phyloP scores from a whole-genome alignment of 1,284 basidiomycete genomes.

The Trichosporon coremiiforme region DNA sequence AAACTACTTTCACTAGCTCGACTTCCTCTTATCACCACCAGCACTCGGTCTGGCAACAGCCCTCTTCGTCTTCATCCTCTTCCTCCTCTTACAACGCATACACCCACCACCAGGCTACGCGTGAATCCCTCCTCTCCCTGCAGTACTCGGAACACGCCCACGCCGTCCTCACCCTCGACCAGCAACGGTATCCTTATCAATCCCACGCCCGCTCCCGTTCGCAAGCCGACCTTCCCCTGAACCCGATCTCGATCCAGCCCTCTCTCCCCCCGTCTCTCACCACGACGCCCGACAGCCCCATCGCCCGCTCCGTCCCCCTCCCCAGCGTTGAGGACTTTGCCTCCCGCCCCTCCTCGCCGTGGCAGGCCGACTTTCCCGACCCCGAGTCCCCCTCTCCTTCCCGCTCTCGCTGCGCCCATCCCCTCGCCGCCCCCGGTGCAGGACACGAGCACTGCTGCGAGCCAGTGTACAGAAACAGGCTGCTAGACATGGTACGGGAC shows the following conservation, averaged over 20 bases:
- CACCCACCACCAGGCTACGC: neutral
- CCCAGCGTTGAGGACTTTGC: constrained; percentile 3
- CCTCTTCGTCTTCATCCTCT: too few species aligned
- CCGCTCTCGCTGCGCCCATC: too few species aligned
- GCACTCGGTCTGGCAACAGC: neutral
- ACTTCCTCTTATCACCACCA: neutral
- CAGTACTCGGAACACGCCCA: neutral
- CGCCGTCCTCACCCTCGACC: neutral
- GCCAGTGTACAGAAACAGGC: neutral
- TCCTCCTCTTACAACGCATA: neutral
- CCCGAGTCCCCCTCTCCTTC: too few species aligned
- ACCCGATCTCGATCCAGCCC: constrained; percentile 5
- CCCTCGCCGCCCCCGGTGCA: neutral
- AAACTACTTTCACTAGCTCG: neutral
- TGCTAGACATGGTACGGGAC: constrained; percentile 16
- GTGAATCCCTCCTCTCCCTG: neutral
- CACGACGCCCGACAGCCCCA: constrained; percentile 1
- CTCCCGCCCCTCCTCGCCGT: neutral
- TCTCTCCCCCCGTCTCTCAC: constrained; percentile 6
- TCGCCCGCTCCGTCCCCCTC: constrained; percentile 9
- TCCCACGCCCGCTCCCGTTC: neutral
- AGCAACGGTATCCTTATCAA: neutral
- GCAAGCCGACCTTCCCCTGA: neutral
- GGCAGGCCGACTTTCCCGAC: neutral
- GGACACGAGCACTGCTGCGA: constrained; percentile 7